These are phyloP conservation scores for Solanum chmielewskii DNA, from an alignment of 257 asterid species.

Conservation along the genomic window DNA sequence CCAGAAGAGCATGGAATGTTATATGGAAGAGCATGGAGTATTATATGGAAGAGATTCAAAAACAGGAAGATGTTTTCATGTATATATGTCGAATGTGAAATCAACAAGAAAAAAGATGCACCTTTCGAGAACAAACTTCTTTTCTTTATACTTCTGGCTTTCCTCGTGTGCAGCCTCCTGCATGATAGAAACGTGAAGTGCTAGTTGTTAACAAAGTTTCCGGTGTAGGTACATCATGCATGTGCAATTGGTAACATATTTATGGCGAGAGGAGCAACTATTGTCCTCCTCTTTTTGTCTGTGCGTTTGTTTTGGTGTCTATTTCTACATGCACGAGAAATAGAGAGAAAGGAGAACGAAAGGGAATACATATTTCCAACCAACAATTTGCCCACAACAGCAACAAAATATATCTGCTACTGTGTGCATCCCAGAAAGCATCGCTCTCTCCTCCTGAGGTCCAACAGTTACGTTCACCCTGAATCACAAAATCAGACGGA, in stretches of 20 bases:
- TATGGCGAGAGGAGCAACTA: neutral
- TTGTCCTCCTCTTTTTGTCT: neutral
- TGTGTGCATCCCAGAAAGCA: conserved; percentile 75
- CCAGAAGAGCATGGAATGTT: neutral
- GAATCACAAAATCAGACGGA: neutral
- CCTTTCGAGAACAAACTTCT: conserved; percentile 78
- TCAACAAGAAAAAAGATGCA: neutral
- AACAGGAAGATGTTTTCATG: neutral
- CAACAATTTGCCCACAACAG: conserved; percentile 66
- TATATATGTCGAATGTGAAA: neutral
- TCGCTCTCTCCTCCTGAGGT: conserved; percentile 60
- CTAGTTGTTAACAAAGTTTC: neutral
- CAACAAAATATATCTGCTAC: conserved; percentile 76
- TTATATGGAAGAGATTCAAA: neutral
- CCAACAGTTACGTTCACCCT: conserved; percentile 64
- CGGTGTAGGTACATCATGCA: neutral
- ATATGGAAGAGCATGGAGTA: neutral
- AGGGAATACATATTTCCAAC: conserved; percentile 75
- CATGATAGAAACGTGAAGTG: neutral
- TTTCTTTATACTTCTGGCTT: conserved; percentile 75
- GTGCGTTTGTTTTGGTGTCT: neutral
- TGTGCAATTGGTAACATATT: neutral
- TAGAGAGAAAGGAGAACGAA: conserved; percentile 6
- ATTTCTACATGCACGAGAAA: neutral
- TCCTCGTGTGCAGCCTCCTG: conserved; percentile 62